Evolutionary conservation across 1,284 basidiomycete genomes (phyloP).

Genomic region (Caloboletus firmus): DNA sequence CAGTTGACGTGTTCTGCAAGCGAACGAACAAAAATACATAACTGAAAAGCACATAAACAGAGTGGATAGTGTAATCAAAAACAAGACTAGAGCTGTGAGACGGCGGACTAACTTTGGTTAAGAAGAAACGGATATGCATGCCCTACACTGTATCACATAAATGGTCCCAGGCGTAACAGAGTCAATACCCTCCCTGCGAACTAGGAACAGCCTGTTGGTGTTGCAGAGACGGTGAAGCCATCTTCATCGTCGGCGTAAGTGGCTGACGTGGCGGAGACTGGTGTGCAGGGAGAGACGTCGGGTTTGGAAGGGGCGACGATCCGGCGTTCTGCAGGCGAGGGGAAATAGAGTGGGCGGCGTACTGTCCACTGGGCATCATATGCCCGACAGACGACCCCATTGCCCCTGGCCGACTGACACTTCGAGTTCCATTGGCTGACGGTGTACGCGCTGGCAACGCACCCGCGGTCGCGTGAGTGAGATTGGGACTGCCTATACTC

Average conservation of each 20-base stretch:
- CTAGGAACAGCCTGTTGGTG: slow-evolving; percentile 53
- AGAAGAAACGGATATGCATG: slow-evolving; percentile 14
- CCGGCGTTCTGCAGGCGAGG: slow-evolving; percentile 53
- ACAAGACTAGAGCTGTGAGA: slow-evolving; percentile 27
- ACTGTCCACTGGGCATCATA: slow-evolving; percentile 42
- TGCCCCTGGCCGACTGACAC: slow-evolving; percentile 39
- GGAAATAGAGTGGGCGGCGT: slow-evolving; percentile 46
- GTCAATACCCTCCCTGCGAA: slow-evolving; percentile 46
- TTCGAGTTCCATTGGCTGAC: slow-evolving; percentile 55
- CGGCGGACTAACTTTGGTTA: slow-evolving; percentile 8
- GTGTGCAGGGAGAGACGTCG: slow-evolving; percentile 44
- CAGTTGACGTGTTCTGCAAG: slow-evolving; percentile 26
- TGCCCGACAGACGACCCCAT: slow-evolving; percentile 35
- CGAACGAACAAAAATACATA: slow-evolving; percentile 37
- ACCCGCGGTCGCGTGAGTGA: slow-evolving; percentile 32
- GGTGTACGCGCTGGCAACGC: slow-evolving; percentile 47
- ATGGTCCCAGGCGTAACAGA: slow-evolving; percentile 7
- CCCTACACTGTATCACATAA: slow-evolving; percentile 13
- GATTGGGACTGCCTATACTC: slow-evolving; percentile 39
- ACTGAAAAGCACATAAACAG: slow-evolving; percentile 41
- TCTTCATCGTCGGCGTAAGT: slow-evolving; percentile 52
- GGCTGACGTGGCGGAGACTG: slow-evolving; percentile 58
- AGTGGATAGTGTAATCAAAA: slow-evolving; percentile 40
- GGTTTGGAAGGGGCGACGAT: slow-evolving; percentile 45
- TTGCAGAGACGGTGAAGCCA: slow-evolving; percentile 63